Evolutionary conservation across 78 protist species (phyloP).

Genomic region (Guillardia theta): DNA sequence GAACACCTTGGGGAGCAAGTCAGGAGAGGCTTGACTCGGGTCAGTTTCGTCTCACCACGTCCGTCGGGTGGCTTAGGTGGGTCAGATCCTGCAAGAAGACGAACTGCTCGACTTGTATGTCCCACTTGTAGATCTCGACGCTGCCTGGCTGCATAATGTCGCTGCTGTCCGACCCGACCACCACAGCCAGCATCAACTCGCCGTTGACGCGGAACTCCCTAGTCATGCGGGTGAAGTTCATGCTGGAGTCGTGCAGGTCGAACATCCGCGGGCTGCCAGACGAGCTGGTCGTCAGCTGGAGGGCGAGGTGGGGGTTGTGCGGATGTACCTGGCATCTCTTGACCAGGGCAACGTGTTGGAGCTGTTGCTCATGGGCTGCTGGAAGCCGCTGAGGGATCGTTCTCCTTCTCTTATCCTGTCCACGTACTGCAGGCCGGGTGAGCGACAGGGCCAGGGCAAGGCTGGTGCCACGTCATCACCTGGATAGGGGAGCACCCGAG

Average conservation of each 20-base stretch:
- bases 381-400: background rate
- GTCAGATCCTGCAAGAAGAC: background rate
- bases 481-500: background rate
- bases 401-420: background rate
- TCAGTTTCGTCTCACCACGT: too few species aligned
- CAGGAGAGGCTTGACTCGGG: background rate
- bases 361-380: background rate
- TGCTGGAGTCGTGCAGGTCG: background rate
- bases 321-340: too few species aligned
- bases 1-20: too few species aligned
- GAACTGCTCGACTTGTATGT: background rate
- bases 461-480: too few species aligned
- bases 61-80: background rate
- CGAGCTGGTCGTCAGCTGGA: background rate
- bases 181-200: background rate
- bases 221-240: background rate
- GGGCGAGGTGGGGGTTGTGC: too few species aligned
- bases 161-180: background rate
- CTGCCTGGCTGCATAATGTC: background rate
- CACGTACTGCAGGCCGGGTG: background rate
- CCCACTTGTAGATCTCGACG: background rate
- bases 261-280: background rate
- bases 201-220: background rate
- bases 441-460: background rate
- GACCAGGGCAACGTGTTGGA: background rate